Evolutionary conservation across 1,284 basidiomycete genomes (phyloP), one percentile per base, ranked within the genome.

Genomic region (Sanguinoderma infundibulare): DNA sequence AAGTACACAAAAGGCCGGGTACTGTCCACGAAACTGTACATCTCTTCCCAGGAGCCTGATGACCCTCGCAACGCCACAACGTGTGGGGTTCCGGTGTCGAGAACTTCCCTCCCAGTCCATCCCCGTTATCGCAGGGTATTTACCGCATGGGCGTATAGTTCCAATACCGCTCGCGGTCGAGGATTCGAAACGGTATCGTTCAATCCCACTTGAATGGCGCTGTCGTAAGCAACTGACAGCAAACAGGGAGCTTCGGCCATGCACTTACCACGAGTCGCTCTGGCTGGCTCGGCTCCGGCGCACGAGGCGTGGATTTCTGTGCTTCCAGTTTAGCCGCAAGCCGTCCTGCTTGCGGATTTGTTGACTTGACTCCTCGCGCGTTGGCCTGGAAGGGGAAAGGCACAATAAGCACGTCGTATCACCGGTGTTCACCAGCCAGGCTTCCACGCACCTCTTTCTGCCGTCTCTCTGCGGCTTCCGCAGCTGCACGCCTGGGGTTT

Each of bases 381-480:
- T 85, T 82, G 65, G 79, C 80, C 89, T 77, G 62, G 34, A 34
- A 20, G 12, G 5, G 49, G 57, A 68, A 68, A 67, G 67, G 70
- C 20, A 46, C n/a, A 15, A 20, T 3, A 39, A 28, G 17, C 5
- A 35, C 24, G 26, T 17, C n/a, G 8, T 26, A 8, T 34, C 4
- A 55, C 66, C 20, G 63, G 57, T 67, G 68, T 40, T 44, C 59
- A 59, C 70, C 63, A 52, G 53, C 40, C 34, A 58, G 39, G 55
- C 53, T 53, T 17, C 7, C 44, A 77, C 87, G 74, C 67, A 90
- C 89, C 72, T 81, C 81, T 75, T 87, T 80, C 72, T 83, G 67
- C 69, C 89, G 79, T 70, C 82, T 81, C 74, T 91, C 90, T 61
- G 89, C 89, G 59, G 89, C 89, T 72, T 84, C 85, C 69, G 87